Evolutionary conservation across 2,329 filamentous ascomycete species (phyloP).

Genomic region (Colletotrichum sp.): DNA sequence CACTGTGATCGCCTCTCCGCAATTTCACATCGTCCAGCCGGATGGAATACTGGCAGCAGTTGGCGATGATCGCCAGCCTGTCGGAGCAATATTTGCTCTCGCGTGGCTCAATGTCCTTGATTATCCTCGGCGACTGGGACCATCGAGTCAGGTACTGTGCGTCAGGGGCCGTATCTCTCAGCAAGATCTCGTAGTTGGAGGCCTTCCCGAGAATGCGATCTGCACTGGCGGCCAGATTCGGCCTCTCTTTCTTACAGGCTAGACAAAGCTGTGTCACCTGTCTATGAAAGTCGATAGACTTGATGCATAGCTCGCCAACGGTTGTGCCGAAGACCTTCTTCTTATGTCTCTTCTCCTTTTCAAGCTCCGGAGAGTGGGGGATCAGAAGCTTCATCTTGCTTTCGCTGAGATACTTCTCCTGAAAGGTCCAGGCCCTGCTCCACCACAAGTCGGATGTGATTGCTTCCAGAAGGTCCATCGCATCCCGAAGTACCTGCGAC

Average conservation of each 20-base stretch:
- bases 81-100: background rate
- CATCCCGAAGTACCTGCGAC: background rate
- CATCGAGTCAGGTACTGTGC: background rate
- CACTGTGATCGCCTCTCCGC: background rate
- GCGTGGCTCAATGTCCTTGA: background rate
- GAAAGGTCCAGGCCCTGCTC: background rate
- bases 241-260: background rate
- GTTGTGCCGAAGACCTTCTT: background rate
- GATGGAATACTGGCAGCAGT: background rate
- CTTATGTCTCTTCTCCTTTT: background rate
- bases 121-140: background rate
- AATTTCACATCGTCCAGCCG: background rate
- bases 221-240: background rate
- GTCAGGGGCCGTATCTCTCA: background rate
- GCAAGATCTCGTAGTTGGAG: background rate
- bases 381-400: background rate
- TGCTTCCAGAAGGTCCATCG: background rate
- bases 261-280: background rate
- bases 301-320: background rate
- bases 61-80: background rate
- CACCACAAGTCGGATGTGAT: background rate
- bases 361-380: background rate
- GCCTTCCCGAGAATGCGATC: background rate
- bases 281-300: background rate
- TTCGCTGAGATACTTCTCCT: background rate